Percentiles rank a stretch among this genome's conserved stretches.
Evolutionary conservation across 352 stramenopile species (phyloP).

Genomic region (Pythium volutum): DNA sequence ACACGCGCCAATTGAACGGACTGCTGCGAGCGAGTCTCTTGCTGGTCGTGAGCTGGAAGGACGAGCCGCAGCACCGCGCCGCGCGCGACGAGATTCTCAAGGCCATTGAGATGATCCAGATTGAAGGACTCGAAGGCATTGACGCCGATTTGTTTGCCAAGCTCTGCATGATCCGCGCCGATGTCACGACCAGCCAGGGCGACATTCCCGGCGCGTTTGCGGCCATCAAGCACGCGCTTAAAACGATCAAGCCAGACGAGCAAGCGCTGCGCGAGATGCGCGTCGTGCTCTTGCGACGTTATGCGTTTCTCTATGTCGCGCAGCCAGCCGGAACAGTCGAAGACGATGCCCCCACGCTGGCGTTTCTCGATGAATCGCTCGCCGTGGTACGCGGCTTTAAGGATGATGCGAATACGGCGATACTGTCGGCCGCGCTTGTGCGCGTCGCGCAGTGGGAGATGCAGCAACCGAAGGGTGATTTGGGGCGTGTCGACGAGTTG

Average conservation of each 20-base stretch:
- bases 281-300: slow-evolving; percentile 12
- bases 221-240: slow-evolving; percentile 13
- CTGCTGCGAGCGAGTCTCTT: slow-evolving; percentile 31
- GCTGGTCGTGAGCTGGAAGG: slow-evolving; percentile 19
- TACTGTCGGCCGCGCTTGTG: slow-evolving; percentile 13
- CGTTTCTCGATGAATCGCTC: slow-evolving; percentile 20
- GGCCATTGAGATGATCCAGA: slow-evolving; percentile 17
- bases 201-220: not conserved
- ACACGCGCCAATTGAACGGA: slow-evolving; percentile 38
- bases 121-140: slow-evolving; percentile 14
- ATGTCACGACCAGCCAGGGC: slow-evolving; percentile 7
- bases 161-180: slow-evolving; percentile 19
- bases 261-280: slow-evolving; percentile 3
- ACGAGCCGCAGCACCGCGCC: slow-evolving; percentile 6
- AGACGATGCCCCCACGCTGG: slow-evolving; percentile 11
- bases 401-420: slow-evolving; percentile 3
- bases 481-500: slow-evolving; percentile 11
- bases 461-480: slow-evolving; percentile 7
- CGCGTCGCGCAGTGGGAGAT: slow-evolving; percentile 22
- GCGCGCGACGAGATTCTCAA: slow-evolving; percentile 19
- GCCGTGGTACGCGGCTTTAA: not conserved
- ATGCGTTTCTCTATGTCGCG: slow-evolving; percentile 18
- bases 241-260: slow-evolving; percentile 11
- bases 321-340: slow-evolving; percentile 1
- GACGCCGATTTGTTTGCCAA: slow-evolving; percentile 20